Conservation (phyloP, 495 filamentous ascomycete species). For the Penicillium steckii region DNA sequence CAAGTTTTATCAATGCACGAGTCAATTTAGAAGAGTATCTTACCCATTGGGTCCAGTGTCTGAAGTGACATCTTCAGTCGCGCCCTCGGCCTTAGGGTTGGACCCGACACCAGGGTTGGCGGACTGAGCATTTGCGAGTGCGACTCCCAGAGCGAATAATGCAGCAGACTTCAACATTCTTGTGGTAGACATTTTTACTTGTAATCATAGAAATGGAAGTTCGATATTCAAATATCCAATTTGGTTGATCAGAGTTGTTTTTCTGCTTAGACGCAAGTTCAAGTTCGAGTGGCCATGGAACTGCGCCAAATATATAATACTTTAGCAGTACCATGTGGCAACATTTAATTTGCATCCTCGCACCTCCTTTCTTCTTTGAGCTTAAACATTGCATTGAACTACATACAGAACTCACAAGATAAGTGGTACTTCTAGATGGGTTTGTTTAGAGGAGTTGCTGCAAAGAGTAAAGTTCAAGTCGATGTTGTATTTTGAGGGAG, state of each 20-base stretch:
- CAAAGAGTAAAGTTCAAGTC: background rate
- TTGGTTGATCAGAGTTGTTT: background rate
- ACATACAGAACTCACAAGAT: background rate
- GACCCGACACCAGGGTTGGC: slow-evolving; percentile 25
- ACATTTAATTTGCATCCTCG: too few relatives aligned
- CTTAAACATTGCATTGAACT: background rate
- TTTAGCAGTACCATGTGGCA: too few relatives aligned
- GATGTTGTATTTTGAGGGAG: background rate
- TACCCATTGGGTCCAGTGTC: slow-evolving; percentile 31
- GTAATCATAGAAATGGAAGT: background rate
- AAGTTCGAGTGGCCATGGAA: too few relatives aligned
- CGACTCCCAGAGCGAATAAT: slow-evolving; percentile 9
- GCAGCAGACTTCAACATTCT: slow-evolving; percentile 7
- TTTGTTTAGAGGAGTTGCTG: background rate
- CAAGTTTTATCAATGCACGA: background rate
- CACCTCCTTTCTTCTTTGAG: background rate
- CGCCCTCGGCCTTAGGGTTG: slow-evolving; percentile 29
- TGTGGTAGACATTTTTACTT: slow-evolving; percentile 1
- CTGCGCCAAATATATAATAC: too few relatives aligned
- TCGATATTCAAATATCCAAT: background rate
- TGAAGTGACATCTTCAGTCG: slow-evolving; percentile 27
- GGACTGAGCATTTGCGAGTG: slow-evolving; percentile 19
- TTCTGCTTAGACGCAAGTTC: background rate
- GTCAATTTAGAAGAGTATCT: background rate
- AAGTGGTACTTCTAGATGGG: background rate